A percentile compares a stretch with the other conserved stretches of the same genome.
phyloP scores from a whole-genome alignment of 805 yeast species.

The Yarrowia keelungensis region DNA sequence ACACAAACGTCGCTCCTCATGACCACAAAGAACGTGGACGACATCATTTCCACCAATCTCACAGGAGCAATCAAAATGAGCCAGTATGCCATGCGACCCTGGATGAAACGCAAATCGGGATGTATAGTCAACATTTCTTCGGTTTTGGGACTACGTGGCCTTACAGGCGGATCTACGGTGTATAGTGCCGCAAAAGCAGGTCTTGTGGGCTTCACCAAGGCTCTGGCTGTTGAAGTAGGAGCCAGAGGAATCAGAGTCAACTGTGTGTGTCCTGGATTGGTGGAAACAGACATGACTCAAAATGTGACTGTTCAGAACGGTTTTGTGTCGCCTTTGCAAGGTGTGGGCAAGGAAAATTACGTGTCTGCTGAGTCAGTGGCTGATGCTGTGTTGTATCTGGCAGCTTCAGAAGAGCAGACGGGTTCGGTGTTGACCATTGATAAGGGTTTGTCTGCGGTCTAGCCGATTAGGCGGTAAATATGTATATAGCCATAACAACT shows the following conservation, averaged over 20 bases:
- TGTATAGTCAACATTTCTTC: slow-evolving; percentile 72
- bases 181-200: slow-evolving; percentile 79
- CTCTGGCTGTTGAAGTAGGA: slow-evolving; percentile 66
- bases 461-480: too few relatives aligned
- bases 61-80: slow-evolving; percentile 66
- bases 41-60: slow-evolving; percentile 63
- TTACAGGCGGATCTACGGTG: slow-evolving; percentile 63
- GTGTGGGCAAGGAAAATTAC: slow-evolving; percentile 37
- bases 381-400: slow-evolving; percentile 42
- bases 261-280: slow-evolving; percentile 70
- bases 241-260: slow-evolving; percentile 64
- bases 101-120: slow-evolving; percentile 55
- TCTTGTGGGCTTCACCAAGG: slow-evolving; percentile 63
- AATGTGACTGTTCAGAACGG: slow-evolving; percentile 31
- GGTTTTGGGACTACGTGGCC: slow-evolving; percentile 58
- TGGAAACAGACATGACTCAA: slow-evolving; percentile 66
- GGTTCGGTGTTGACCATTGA: slow-evolving; percentile 42
- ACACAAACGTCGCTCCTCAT: slow-evolving; percentile 63
- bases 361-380: slow-evolving; percentile 42
- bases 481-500: too few relatives aligned
- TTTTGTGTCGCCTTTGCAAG: slow-evolving; percentile 38
- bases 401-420: slow-evolving; percentile 40
- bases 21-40: slow-evolving; percentile 55
- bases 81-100: slow-evolving; percentile 58
- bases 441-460: slow-evolving; percentile 41